Evolutionary conservation across 768 basidiomycete genomes (phyloP), one percentile per base, ranked within the genome.

Genomic region (Lactifluus piperatus): DNA sequence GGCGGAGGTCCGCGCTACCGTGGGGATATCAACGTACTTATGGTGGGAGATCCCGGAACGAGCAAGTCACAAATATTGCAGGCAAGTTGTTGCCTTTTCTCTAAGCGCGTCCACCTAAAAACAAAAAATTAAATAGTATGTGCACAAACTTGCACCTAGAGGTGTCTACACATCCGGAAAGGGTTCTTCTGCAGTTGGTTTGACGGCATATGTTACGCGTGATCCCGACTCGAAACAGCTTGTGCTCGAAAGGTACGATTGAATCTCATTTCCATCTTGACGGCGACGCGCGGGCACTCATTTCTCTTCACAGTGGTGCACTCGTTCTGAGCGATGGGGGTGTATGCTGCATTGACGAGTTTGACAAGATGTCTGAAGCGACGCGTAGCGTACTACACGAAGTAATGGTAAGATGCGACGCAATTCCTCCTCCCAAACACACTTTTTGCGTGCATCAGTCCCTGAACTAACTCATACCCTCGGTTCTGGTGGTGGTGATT

Each of bases 141-240:
- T 99, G 0, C 94, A 99, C 74, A 95, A 97, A 75, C 94, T 99
- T 61, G 95, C 97, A 0, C 97, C 97, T 34, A 81, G 97, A 57
- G 97, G 97, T 34, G 95, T 99, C 8, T 99, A 92, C 72, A 91
- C 97, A 0, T 97, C 94, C 3, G 97, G 97, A 10, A 98, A 98
- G 71, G 94, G 97, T 20, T 97, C 94, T 6, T 97, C 95, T 0
- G 97, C 97, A 18, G 97, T 99, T 60, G 97, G 97, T 81, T 76
- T 99, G 66, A 99, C 97, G 1, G 97, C 97, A 0, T 99, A 99
- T 71, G 91, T 99, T 32, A 99, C 97, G 27, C 83, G 97, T 49
- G 97, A 99, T 72, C 94, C 95, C 2, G 97, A 99, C 71, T 92
- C 93, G 36, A 98, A 97, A 73, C 97, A 98, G 68, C 83, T 99